phyloP scores from a whole-genome alignment of 306 rosid species.

The Alnus rubra region DNA sequence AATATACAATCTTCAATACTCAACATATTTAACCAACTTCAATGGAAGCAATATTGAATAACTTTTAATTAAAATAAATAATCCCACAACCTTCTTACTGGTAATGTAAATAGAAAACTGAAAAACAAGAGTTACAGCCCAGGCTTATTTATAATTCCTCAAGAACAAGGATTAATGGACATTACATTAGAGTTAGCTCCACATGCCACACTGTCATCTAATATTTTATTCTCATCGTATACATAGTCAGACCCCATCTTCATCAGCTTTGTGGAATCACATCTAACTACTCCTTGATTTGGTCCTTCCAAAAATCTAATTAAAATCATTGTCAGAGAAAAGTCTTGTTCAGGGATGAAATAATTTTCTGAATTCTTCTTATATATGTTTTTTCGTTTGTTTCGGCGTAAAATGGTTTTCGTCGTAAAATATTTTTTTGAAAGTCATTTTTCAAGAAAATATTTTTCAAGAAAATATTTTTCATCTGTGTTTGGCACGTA shows the following conservation, averaged over 20 bases:
- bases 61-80: no score
- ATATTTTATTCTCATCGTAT: conserved; percentile 15
- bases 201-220: conserved; percentile 23
- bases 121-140: not conserved
- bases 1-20: no score
- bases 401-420: no score
- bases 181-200: conserved; percentile 2
- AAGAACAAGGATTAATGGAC: not conserved
- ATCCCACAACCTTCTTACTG: no score
- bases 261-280: conserved; percentile 26
- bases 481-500: no score
- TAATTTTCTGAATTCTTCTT: not conserved
- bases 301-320: conserved; percentile 25
- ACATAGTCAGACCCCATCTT: conserved; percentile 25
- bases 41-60: no score
- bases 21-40: no score
- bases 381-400: no score
- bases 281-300: conserved; percentile 1
- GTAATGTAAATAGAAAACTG: not conserved
- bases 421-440: no score
- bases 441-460: no score
- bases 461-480: no score
- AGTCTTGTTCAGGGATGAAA: not conserved
- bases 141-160: not conserved
- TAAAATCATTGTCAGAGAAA: not conserved